Conservation (phyloP, 768 basidiomycete species). For the Artomyces pyxidatus region DNA sequence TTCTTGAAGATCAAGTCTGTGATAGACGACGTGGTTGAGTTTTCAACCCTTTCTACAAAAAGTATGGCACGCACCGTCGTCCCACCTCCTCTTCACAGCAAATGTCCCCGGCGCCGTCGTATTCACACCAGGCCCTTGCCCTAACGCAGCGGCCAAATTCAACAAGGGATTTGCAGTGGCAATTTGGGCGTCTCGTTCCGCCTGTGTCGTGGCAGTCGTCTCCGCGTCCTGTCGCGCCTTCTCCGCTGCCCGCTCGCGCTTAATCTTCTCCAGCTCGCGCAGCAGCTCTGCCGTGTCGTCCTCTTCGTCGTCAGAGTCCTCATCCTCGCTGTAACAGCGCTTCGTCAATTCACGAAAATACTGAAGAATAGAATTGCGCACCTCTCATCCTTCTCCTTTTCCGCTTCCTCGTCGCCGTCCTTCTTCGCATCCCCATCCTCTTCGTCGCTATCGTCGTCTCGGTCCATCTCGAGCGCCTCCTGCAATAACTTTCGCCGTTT, state of each 20-base stretch:
- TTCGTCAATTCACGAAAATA: neutral
- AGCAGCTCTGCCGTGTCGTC: conserved; percentile 91
- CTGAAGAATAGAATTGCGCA: conserved; percentile 18
- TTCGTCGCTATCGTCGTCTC: conserved; percentile 79
- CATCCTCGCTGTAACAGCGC: conserved; percentile 36
- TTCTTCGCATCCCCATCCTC: conserved; percentile 30
- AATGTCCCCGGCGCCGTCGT: conserved; percentile 78
- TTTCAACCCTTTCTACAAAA: neutral
- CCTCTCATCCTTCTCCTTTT: conserved; percentile 39
- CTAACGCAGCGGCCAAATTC: conserved; percentile 86
- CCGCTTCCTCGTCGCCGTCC: conserved; percentile 28
- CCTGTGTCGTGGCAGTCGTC: conserved; percentile 50
- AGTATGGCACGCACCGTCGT: conserved; percentile 58
- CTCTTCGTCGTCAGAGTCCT: conserved; percentile 60
- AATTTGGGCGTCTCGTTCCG: conserved; percentile 71
- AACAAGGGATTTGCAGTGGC: conserved; percentile 84
- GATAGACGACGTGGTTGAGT: neutral
- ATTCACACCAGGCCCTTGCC: conserved; percentile 64
- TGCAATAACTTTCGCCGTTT: conserved; percentile 86
- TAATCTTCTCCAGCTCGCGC: conserved; percentile 97
- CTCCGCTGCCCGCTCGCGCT: conserved; percentile 91
- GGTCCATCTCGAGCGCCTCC: conserved; percentile 81
- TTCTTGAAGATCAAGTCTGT: conserved; percentile 97
- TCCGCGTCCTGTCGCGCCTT: conserved; percentile 77
- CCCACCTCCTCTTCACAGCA: conserved; percentile 90